Evolutionary conservation across 352 stramenopile genomes (phyloP), one percentile per base, ranked within the genome.

Genomic region (Globisporangium sylvaticum): DNA sequence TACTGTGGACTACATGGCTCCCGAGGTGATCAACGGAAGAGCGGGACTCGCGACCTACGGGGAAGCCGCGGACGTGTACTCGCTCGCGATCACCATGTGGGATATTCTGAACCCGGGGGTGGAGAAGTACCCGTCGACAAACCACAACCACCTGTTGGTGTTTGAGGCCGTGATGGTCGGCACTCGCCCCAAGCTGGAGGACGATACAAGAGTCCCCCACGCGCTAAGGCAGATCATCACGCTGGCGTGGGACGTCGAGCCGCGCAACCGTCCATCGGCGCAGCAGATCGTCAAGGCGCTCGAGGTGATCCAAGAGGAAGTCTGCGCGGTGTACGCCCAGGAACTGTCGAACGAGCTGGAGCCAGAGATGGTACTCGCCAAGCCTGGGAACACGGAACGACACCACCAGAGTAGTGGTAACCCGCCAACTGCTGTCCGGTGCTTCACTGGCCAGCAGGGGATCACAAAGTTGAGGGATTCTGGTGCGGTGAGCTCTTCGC

Each of bases 1-100:
- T 0, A 92, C 85, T 0, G 79, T 88, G 0, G 75, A 88, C 29
- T 90, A 91, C 69, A 93, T 93, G 84, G 84, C 85, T 14, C 85
- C 85, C 0, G 85, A 93, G 62, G 70, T 93, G 8, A 89, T 93
- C 62, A 84, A 88, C 53, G 79, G 81, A 3, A 67, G 72, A 32
- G 76, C 66, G 24, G 79, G 81, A 6, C n/a, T 78, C 12, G 79
- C 76, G 9, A 68, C 63, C 0, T 92, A 92, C 53, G 80, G 69
- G 4, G 82, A 92, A 72, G 79, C 42, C 4, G 42, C 42, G 1
- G 42, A 50, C 42, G 42, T 50, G 42, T 24, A 50, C 42, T 81
- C 79, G 29, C 64, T 94, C 18, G 84, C 69, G 14, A 83, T 93
- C 65, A 91, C 83, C 14, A 76, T 93, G 68, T 92, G 86, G 84